Evolutionary conservation across 805 yeast genomes (phyloP).

Genomic region (Candida railenensis): DNA sequence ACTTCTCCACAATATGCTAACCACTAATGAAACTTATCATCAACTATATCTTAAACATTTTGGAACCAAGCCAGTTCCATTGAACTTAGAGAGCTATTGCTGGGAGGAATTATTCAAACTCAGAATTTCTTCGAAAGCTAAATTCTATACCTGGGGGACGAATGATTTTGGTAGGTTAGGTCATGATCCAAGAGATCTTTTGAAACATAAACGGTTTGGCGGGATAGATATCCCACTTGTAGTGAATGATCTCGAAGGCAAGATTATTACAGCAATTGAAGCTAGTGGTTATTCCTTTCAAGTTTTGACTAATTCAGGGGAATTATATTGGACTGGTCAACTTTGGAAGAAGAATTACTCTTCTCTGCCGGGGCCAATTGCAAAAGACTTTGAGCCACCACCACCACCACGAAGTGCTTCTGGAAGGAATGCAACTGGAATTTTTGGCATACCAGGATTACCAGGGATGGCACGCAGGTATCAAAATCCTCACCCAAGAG

Average conservation of each 20-base stretch:
- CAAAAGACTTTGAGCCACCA: conserved; percentile 17
- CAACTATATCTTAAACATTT: conserved; percentile 45
- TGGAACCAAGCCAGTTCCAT: conserved; percentile 43
- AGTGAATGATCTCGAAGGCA: conserved; percentile 31
- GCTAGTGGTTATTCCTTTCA: conserved; percentile 69
- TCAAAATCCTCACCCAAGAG: neutral
- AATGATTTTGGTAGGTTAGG: conserved; percentile 48
- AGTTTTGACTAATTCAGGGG: conserved; percentile 54
- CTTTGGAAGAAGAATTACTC: conserved; percentile 17
- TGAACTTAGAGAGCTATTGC: conserved; percentile 32
- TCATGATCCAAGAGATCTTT: conserved; percentile 18
- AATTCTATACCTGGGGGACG: conserved; percentile 53
- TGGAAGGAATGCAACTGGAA: neutral
- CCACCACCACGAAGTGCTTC: conserved; percentile 2
- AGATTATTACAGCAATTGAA: conserved; percentile 44
- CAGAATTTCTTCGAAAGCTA: conserved; percentile 32
- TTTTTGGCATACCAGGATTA: neutral
- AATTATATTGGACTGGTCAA: conserved; percentile 53
- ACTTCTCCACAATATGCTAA: conserved; percentile 26
- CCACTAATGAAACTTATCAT: conserved; percentile 31
- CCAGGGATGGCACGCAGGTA: neutral
- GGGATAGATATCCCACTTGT: conserved; percentile 38
- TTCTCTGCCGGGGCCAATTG: conserved; percentile 30
- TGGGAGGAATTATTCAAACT: conserved; percentile 51
- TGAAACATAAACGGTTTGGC: conserved; percentile 12